Evolutionary conservation across 352 stramenopile genomes (phyloP), one percentile per base, ranked within the genome.

Genomic region (Peronosclerospora sorghi): DNA sequence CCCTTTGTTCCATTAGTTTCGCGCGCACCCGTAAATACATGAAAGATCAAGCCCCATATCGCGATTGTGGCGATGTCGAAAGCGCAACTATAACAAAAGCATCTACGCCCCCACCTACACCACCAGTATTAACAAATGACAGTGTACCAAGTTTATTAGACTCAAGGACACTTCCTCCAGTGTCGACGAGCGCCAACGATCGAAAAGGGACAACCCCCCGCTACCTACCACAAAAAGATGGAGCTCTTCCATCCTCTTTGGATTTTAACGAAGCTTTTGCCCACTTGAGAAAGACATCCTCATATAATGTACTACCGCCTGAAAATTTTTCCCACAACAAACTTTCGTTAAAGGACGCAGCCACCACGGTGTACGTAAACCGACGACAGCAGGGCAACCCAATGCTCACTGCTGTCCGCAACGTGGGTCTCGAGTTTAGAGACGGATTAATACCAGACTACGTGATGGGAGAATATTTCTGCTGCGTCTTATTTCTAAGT

Each of bases 401-500:
- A 8, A 65, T 98, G 52, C 69, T 98, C 20, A 73, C 84, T 18
- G 71, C 87, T 18, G 69, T 98, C 39, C 74, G 79, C 28, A 98
- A 98, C 62, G 93, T 98, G 45, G 80, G 83, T 13, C 74, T 84
- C 35, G 73, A 95, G 49, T 97, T 94, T 58, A 78, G 78, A 20
- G 77, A 88, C 45, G 80, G 80, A 2, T 82, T 98, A 49, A 63
- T 95, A 5, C 83, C 94, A 3, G 95, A 98, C 63, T 98, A 97
- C 56, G 88, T 98, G 14, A 80, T 98, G 51, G 57, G 54, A 7
- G 74, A 87, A n/a, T 40, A 65, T 6, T 83, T 76, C 1, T 66
- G 56, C 40, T 97, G 91, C 48, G 87, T 89, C 21, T 45, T 98
- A n/a, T 96, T 95, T 48, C 52, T 96, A 4, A 94, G 80, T 54